Evolutionary conservation across 768 basidiomycete species (phyloP).

Genomic region (Hydnomerulius pinastri): DNA sequence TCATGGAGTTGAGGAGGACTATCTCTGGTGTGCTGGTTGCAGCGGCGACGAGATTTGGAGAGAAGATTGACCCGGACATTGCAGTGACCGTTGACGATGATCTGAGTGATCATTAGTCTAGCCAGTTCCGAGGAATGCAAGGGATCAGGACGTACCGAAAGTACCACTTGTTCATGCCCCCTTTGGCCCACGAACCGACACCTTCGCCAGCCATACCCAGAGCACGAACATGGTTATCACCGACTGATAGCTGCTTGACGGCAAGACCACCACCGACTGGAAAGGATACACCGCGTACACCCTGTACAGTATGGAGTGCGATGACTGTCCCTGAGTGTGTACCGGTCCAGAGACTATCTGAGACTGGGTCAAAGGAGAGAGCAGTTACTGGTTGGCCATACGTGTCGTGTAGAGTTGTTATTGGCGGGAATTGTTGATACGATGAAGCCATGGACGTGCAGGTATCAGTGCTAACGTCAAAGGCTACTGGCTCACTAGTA

Average conservation of each 20-base stretch:
- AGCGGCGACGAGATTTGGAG: conserved; percentile 59
- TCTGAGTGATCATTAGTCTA: conserved; percentile 35
- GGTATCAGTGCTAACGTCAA: too few relatives aligned
- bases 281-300: conserved; percentile 70
- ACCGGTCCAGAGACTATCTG: conserved; percentile 89
- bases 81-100: conserved; percentile 37
- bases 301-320: conserved; percentile 65
- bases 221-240: conserved; percentile 78
- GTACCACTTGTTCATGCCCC: conserved; percentile 84
- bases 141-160: conserved; percentile 51
- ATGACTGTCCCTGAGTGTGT: conserved; percentile 67
- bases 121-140: neutral
- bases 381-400: conserved; percentile 60
- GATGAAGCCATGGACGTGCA: conserved; percentile 12
- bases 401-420: conserved; percentile 10
- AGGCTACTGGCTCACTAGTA: neutral
- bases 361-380: conserved; percentile 87
- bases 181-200: conserved; percentile 80
- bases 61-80: conserved; percentile 48
- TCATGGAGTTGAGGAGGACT: conserved; percentile 70
- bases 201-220: conserved; percentile 60
- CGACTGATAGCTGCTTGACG: conserved; percentile 74
- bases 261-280: conserved; percentile 66
- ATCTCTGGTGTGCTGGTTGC: conserved; percentile 64
- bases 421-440: conserved; percentile 22